Base-by-base conservation (phyloP, 208 protist genomes). In the Polymyxa betae region DNA sequence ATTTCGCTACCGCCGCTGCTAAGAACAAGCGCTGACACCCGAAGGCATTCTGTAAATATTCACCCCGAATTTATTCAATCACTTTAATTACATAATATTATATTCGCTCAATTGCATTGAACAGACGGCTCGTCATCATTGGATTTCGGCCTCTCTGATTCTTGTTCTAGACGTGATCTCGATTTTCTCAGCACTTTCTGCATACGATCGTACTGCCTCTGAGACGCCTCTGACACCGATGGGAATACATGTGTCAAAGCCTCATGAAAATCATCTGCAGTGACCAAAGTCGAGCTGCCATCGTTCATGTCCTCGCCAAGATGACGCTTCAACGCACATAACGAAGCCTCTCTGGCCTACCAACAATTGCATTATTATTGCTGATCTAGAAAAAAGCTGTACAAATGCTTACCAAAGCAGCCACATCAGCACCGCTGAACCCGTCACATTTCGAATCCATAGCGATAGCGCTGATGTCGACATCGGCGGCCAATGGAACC, bases 351-450 rank as follows among this genome's bases (percentile, higher is more conserved):
- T 12, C 96, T 95, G 90, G 98, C 97, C 16, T 98, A 90, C 24
- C 5, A 60, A 5, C 49, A 60, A 60, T 29, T 60, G 5, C 49
- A 60, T 29, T 60, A 60, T 24, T 5, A 60, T 60, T 29, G 49
- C 24, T n/a, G n/a, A n/a, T n/a, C n/a, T n/a, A n/a, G n/a, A 60
- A 29, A 5, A 60, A 5, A 60, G 49, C 49, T 29, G 12, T 24
- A 5, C 5, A 60, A 24, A 60, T 24, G 24, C 24, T 29, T 60
- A 60, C 49, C 49, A 60, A 60, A 0, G 95, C 93, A 0, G 96
- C 95, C 12, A 98, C 89, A 93, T 99, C 98, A 0, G 98, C 98
- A 0, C 98, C 98, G 77, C 95, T 97, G 91, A 98, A 98, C 5
- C 97, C 97, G 0, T 97, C 93, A 38, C 97, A 92, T 0, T 95